phyloP scores from a whole-genome alignment of 768 basidiomycete genomes.

The Boletus rex-veris region DNA sequence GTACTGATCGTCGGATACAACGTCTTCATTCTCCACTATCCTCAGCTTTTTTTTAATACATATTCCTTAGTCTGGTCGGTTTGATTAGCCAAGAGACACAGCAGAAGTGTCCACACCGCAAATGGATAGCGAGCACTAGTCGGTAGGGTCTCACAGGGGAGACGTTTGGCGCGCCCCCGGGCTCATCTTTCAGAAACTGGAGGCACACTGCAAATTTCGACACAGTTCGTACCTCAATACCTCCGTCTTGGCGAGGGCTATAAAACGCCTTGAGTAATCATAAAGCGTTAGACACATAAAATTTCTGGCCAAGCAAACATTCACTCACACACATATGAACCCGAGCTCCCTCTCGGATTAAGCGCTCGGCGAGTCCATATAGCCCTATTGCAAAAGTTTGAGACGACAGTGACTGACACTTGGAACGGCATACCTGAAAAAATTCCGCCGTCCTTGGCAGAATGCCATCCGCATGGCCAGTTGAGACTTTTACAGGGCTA shows the following conservation, averaged over 20 bases:
- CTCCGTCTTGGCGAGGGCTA: background rate
- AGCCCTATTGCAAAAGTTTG: background rate
- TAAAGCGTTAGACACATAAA: background rate
- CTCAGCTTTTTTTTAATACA: too few relatives aligned
- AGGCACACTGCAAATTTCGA: background rate
- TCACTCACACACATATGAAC: background rate
- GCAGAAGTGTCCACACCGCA: background rate
- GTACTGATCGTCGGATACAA: background rate
- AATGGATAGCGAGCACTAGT: background rate
- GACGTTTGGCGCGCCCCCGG: background rate
- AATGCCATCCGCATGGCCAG: conserved; percentile 52
- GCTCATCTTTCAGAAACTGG: background rate
- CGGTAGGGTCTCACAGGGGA: too few relatives aligned
- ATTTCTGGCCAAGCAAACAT: too few relatives aligned
- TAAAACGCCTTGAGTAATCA: background rate
- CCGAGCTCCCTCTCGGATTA: background rate
- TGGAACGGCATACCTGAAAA: background rate
- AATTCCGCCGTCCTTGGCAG: background rate
- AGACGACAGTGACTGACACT: background rate
- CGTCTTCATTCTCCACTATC: background rate
- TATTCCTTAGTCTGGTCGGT: background rate
- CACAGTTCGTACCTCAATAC: background rate
- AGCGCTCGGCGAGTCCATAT: background rate
- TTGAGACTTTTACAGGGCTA: conserved; percentile 39
- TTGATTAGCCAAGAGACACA: background rate